Evolutionary conservation across 139 green algal genomes (phyloP).

Genomic region (Mychonastes homosphaera): DNA sequence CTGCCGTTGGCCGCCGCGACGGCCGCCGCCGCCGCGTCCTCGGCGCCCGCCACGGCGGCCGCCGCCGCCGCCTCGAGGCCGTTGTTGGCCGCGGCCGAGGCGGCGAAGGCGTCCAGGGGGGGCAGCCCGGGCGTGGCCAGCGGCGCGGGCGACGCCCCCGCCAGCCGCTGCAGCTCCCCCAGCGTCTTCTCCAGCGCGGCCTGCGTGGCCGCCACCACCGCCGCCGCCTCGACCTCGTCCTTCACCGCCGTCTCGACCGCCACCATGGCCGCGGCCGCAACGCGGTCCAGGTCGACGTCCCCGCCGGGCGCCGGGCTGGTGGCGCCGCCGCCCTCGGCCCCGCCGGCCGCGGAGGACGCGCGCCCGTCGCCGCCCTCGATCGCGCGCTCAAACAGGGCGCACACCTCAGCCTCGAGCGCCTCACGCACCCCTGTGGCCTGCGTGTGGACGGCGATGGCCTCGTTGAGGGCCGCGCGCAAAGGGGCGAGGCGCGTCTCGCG

Average conservation of each 20-base stretch:
- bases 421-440: conserved; percentile 29
- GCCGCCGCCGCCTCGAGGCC: background rate
- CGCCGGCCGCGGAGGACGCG: no score
- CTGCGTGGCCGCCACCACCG: conserved; percentile 46
- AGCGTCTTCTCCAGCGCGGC: conserved; percentile 51
- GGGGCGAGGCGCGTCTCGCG: conserved; percentile 12
- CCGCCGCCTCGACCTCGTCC: conserved; percentile 66
- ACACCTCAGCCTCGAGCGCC: conserved; percentile 39
- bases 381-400: conserved; percentile 17
- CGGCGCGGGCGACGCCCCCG: conserved; percentile 6
- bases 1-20: background rate
- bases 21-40: background rate
- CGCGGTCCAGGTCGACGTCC: conserved; percentile 16
- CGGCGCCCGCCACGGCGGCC: background rate
- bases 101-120: background rate
- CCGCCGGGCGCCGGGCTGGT: conserved; percentile 10
- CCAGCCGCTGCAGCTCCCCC: conserved; percentile 31
- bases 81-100: background rate
- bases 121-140: background rate
- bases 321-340: no score
- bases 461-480: conserved; percentile 10
- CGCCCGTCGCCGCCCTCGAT: no score
- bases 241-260: conserved; percentile 63
- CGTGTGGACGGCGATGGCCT: conserved; percentile 16
- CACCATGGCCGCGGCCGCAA: conserved; percentile 49